These are phyloP conservation scores for Crotalaria pallida DNA, from an alignment of 306 rosid species.

Conservation along the genomic window DNA sequence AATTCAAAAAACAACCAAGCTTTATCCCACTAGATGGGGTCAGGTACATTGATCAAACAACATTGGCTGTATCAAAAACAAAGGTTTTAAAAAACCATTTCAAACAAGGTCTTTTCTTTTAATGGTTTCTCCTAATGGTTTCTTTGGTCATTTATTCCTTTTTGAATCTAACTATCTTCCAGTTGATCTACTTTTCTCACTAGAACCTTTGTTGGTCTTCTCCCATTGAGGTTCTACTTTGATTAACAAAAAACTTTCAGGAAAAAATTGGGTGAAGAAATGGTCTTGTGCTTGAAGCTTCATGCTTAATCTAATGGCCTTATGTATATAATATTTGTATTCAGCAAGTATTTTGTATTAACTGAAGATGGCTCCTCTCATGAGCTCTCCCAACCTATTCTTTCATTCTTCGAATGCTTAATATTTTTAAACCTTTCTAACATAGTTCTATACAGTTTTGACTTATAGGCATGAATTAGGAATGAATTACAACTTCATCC, in stretches of 20 bases:
- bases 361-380: background rate
- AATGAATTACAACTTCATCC: constrained; percentile 84
- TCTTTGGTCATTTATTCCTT: background rate
- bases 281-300: constrained; percentile 13
- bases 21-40: background rate
- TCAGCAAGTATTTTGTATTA: constrained; percentile 12
- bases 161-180: background rate
- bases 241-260: background rate
- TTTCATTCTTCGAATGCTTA: background rate
- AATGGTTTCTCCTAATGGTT: constrained; percentile 1
- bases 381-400: background rate
- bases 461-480: constrained; percentile 94
- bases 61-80: background rate
- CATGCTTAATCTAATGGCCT: background rate
- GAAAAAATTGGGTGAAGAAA: background rate
- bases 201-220: background rate
- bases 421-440: constrained; percentile 24
- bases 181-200: background rate
- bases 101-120: background rate
- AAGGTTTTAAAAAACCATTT: background rate
- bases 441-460: constrained; percentile 52
- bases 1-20: background rate
- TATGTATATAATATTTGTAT: background rate
- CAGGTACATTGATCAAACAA: background rate
- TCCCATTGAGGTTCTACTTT: constrained; percentile 14